Evolutionary conservation across 257 asterid genomes (phyloP), one percentile per base, ranked within the genome.

Genomic region (Ocimum tenuiflorum): DNA sequence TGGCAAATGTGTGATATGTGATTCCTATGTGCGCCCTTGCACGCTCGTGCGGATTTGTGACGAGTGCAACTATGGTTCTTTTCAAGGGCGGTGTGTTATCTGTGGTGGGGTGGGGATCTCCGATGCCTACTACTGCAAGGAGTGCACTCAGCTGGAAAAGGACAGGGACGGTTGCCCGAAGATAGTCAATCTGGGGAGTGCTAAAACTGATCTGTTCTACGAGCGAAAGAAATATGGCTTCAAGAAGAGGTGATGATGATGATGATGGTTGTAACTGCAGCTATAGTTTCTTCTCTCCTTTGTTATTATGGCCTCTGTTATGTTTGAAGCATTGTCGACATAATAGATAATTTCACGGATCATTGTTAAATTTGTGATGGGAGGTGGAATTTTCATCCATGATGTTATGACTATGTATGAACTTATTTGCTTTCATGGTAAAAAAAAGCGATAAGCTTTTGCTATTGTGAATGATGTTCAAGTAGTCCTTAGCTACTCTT

Each of bases 91-190:
- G 4, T 91, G 96, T 38, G 95, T 88, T 46, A 86, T 91, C 78
- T 91, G 92, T 12, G 97, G 97, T 14, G 97, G 96, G 3, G 96
- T 90, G 24, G 97, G 97, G 17, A 90, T 90, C 29, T 90, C 97
- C 0, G 92, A 91, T 46, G 97, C 97, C 19, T 91, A 91, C 80
- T 91, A 91, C 70, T 91, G 96, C 82, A 91, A 91, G 72, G 96
- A 91, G 80, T 91, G 97, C 64, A 91, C 97, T 10, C 97, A 88
- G 79, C 88, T 81, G 75, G 97, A 88, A 69, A 91, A 88, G 59
- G 95, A 91, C 65, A 77, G 91, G 47, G 97, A 90, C 13, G 97
- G 95, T n/a, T 87, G 97, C 43, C 95, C 95, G 0, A 89, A 89
- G 76, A 87, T 89, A 0, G 97, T 87, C 70, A 89, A 85, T 74